Evolutionary conservation across 305 asterid species (phyloP).

Genomic region (Fraxinus sp.): DNA sequence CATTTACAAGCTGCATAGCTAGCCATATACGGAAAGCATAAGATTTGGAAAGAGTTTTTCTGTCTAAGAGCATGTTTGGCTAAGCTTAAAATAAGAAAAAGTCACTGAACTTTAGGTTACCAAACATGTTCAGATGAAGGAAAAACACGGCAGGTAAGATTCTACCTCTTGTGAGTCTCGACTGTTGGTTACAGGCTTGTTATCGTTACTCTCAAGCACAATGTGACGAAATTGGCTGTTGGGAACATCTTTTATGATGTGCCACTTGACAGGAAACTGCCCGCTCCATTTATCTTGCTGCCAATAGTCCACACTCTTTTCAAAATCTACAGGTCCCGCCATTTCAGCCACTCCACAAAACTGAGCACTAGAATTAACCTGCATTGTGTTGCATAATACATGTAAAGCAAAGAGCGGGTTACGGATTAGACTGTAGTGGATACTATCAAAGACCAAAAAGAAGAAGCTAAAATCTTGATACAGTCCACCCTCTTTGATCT

Average conservation of each 20-base stretch:
- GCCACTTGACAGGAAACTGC: conserved; percentile 20
- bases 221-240: conserved; percentile 21
- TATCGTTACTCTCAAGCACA: conserved; percentile 16
- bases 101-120: background rate
- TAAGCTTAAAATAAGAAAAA: background rate
- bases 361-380: conserved; percentile 21
- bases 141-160: background rate
- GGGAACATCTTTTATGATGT: conserved; percentile 16
- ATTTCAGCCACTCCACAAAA: conserved; percentile 22
- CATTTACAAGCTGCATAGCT: background rate
- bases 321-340: conserved; percentile 20
- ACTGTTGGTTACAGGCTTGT: conserved; percentile 19
- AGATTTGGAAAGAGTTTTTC: background rate
- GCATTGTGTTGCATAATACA: background rate
- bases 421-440: background rate
- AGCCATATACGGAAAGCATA: background rate
- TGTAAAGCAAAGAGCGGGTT: background rate
- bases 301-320: conserved; percentile 16
- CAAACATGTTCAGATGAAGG: background rate
- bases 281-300: conserved; percentile 23
- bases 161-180: conserved; percentile 18
- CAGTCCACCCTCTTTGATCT: background rate
- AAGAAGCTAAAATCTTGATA: background rate
- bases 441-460: background rate
- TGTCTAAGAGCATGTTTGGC: background rate